Conservation (phyloP, 768 basidiomycete species). For the Candolleomyces aberdarensis region DNA sequence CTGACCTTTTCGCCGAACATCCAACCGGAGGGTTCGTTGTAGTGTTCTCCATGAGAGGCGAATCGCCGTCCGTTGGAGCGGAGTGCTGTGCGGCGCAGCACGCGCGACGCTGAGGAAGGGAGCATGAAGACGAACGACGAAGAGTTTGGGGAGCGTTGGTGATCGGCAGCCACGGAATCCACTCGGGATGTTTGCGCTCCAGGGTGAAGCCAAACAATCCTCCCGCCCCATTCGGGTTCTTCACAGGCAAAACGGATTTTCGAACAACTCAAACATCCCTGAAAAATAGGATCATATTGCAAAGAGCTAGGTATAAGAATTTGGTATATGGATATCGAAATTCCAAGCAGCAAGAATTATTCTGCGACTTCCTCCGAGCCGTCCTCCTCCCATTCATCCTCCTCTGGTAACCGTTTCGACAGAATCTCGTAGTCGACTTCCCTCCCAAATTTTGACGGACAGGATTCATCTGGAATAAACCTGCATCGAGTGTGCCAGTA, state of each 20-base stretch:
- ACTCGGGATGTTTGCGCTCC: background rate
- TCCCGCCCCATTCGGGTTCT: too few relatives aligned
- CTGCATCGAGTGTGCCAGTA: constrained; percentile 27
- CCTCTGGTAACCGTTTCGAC: constrained; percentile 25
- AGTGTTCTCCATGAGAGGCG: constrained; percentile 77
- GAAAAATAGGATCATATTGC: too few relatives aligned
- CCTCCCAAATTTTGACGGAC: constrained; percentile 37
- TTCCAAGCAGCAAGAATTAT: too few relatives aligned
- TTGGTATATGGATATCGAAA: too few relatives aligned
- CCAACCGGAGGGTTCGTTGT: constrained; percentile 86
- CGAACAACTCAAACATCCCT: too few relatives aligned
- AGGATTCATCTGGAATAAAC: constrained; percentile 50
- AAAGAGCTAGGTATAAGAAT: too few relatives aligned
- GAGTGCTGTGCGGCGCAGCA: constrained; percentile 35
- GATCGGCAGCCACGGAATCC: background rate
- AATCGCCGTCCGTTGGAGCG: constrained; percentile 42
- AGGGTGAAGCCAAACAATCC: background rate
- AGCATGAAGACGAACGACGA: constrained; percentile 35
- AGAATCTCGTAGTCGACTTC: constrained; percentile 46
- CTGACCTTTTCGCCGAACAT: constrained; percentile 88
- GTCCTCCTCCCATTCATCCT: background rate
- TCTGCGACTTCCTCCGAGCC: background rate
- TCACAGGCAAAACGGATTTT: too few relatives aligned
- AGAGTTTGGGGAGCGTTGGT: constrained; percentile 4
- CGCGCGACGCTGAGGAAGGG: constrained; percentile 44